phyloP scores from a whole-genome alignment of 2,329 filamentous ascomycete species.

The Fusarium longipes region DNA sequence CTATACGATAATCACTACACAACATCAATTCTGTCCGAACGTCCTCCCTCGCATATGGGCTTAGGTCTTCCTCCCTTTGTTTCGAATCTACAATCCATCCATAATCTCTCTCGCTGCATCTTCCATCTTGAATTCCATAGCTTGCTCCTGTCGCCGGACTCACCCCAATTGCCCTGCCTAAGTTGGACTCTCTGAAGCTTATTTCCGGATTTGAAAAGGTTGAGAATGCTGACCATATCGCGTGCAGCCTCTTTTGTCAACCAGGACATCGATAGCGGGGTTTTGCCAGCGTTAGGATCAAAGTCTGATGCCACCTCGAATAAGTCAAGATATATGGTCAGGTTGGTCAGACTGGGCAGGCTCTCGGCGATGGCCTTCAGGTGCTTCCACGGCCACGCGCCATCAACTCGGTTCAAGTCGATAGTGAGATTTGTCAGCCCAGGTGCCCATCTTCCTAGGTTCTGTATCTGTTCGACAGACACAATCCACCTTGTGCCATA shows the following conservation, averaged over 20 bases:
- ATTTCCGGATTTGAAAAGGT: not conserved
- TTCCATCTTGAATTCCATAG: accelerated
- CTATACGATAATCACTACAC: not conserved
- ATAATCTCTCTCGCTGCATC: not conserved
- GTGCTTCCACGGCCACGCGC: not conserved
- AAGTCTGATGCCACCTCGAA: not conserved
- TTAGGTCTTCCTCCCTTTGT: accelerated
- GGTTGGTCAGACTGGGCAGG: not conserved
- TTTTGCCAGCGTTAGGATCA: accelerated
- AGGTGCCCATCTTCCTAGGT: slow-evolving; percentile 1
- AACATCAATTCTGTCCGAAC: accelerated
- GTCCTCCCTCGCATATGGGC: not conserved
- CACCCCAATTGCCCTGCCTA: not conserved
- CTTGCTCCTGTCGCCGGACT: accelerated
- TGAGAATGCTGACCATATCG: not conserved
- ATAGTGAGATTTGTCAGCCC: not conserved
- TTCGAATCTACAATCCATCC: not conserved
- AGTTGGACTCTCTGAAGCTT: not conserved
- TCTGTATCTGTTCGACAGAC: not conserved
- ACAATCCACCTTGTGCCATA: not conserved
- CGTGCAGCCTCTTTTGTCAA: not conserved
- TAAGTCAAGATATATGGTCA: slow-evolving; percentile 11
- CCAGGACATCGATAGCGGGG: accelerated
- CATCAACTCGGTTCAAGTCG: not conserved
- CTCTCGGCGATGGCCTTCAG: not conserved